Evolutionary conservation across 2,329 filamentous ascomycete species (phyloP).

Genomic region (Pseudogymnoascus destructans): DNA sequence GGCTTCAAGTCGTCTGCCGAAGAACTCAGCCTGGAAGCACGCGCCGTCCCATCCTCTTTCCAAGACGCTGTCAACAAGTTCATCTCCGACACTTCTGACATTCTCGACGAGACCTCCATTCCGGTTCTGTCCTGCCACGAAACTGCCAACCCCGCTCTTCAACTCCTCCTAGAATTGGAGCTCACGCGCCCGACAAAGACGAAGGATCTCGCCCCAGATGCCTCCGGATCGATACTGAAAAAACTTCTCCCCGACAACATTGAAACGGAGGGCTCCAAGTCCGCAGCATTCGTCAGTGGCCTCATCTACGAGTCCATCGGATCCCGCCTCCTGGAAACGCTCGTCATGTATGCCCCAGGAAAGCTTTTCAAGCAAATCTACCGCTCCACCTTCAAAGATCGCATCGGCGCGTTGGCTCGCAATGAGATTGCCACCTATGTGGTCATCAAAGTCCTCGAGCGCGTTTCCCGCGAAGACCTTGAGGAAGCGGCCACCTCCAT

Average conservation of each 20-base stretch:
- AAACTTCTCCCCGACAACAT: constrained; percentile 70
- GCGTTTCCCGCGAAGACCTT: constrained; percentile 78
- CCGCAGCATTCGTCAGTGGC: constrained; percentile 69
- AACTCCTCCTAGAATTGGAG: constrained; percentile 78
- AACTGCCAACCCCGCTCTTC: constrained; percentile 84
- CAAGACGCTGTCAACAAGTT: constrained; percentile 65
- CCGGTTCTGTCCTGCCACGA: constrained; percentile 77
- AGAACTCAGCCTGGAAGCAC: constrained; percentile 33
- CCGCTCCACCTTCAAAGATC: constrained; percentile 62
- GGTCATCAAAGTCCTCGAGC: constrained; percentile 67
- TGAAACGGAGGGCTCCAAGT: constrained; percentile 58
- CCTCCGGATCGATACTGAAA: constrained; percentile 48
- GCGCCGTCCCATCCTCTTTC: constrained; percentile 68
- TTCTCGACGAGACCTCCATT: constrained; percentile 66
- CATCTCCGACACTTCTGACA: constrained; percentile 60
- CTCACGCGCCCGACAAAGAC: constrained; percentile 59
- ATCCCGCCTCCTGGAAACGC: constrained; percentile 76
- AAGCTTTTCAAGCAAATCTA: constrained; percentile 87
- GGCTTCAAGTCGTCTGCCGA: constrained; percentile 36
- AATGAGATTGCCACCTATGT: constrained; percentile 89
- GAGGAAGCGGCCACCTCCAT: constrained; percentile 59
- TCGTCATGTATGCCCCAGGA: constrained; percentile 67
- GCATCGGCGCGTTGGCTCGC: constrained; percentile 67
- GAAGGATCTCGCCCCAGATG: constrained; percentile 45
- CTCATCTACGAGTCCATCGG: constrained; percentile 85